phyloP scores from a whole-genome alignment of 768 basidiomycete genomes.

The Boletus sp. region DNA sequence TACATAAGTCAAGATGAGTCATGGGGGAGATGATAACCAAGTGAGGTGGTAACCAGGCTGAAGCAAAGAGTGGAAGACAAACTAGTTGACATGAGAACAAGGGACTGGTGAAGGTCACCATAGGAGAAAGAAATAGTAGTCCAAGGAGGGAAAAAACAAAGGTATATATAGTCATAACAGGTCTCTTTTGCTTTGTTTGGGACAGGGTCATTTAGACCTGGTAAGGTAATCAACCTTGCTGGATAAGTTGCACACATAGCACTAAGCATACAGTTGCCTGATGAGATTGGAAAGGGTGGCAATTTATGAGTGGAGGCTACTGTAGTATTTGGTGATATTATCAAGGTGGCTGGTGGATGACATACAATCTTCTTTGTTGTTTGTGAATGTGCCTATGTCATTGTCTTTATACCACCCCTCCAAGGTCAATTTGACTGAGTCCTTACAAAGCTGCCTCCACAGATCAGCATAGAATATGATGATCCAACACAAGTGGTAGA shows the following conservation, averaged over 20 bases:
- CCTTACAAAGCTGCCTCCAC: not conserved
- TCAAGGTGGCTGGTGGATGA: not conserved
- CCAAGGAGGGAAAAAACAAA: no score
- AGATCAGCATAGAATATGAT: not conserved
- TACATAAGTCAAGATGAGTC: no score
- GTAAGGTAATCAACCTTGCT: not conserved
- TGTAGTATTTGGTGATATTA: not conserved
- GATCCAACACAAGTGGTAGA: not conserved
- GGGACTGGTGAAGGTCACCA: no score
- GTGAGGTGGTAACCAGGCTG: no score
- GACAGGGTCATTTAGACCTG: not conserved
- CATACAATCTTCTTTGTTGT: not conserved
- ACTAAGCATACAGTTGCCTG: not conserved
- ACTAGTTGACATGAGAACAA: no score
- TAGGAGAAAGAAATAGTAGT: no score
- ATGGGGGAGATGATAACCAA: no score
- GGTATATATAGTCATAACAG: no score
- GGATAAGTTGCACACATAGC: not conserved
- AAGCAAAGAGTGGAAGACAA: no score
- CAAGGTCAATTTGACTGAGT: not conserved
- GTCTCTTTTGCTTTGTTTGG: not conserved
- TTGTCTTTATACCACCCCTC: not conserved
- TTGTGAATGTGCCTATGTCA: not conserved
- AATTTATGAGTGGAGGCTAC: not conserved
- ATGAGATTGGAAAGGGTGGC: not conserved